A percentile compares a stretch with the other conserved stretches of the same genome.
Evolutionary conservation across 2,329 filamentous ascomycete genomes (phyloP).

Genomic region (Curvularia sp.): DNA sequence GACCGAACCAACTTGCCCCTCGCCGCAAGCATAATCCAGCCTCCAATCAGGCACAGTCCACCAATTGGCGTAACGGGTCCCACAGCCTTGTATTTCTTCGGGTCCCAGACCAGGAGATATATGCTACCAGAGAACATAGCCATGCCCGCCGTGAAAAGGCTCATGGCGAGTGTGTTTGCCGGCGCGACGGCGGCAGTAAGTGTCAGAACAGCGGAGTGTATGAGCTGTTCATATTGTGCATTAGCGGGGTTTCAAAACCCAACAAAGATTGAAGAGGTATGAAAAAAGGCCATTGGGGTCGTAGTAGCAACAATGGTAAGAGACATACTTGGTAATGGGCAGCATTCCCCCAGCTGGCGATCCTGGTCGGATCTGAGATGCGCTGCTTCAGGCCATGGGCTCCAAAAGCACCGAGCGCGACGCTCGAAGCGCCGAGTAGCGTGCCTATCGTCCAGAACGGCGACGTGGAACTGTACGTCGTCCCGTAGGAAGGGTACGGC

Average conservation of each 20-base stretch:
- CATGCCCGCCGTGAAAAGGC: constrained; percentile 69
- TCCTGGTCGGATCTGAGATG: constrained; percentile 64
- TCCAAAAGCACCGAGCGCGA: constrained; percentile 70
- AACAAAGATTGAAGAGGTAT: neutral
- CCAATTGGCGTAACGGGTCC: constrained; percentile 72
- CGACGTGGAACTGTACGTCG: constrained; percentile 36
- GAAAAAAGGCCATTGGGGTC: neutral
- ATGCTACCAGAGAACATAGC: constrained; percentile 71
- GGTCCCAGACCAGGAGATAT: constrained; percentile 69
- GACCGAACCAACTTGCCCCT: constrained; percentile 28
- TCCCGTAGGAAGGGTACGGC: constrained; percentile 8
- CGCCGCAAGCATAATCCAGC: constrained; percentile 63
- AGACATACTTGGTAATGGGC: constrained; percentile 68
- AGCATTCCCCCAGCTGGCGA: constrained; percentile 69
- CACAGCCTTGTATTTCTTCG: constrained; percentile 63
- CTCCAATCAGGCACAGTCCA: constrained; percentile 68
- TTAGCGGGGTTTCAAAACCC: neutral
- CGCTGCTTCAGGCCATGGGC: constrained; percentile 70
- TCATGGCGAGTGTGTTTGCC: constrained; percentile 63
- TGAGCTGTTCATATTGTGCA: constrained; percentile 61
- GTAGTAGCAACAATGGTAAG: neutral
- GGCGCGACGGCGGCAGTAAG: constrained; percentile 61
- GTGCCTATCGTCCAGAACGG: constrained; percentile 68
- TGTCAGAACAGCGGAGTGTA: constrained; percentile 68
- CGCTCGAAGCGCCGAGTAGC: constrained; percentile 67